phyloP scores from a whole-genome alignment of 805 yeast species.

The Metschnikowia noctiluminum region DNA sequence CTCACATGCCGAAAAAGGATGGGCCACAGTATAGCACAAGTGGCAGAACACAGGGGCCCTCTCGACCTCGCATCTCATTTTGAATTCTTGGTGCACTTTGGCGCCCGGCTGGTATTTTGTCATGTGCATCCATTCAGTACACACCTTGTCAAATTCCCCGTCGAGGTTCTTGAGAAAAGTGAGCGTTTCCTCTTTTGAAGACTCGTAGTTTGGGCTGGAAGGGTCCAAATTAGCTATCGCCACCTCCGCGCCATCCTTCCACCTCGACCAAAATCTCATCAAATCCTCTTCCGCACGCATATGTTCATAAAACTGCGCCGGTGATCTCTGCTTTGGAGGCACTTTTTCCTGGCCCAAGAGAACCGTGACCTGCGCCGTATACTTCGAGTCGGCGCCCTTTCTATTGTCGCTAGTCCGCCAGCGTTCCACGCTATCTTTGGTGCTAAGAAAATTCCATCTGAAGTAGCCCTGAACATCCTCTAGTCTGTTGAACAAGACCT shows the following conservation, averaged over 20 bases:
- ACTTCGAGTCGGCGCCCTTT: not conserved
- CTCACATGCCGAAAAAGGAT: not conserved
- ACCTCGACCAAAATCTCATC: not conserved
- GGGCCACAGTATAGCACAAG: conserved; percentile 3
- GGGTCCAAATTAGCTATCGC: not conserved
- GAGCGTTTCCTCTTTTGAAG: not conserved
- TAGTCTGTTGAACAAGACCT: not conserved
- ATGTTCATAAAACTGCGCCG: not conserved
- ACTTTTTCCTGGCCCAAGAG: conserved; percentile 1
- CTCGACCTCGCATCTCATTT: conserved; percentile 1
- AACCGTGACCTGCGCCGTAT: not conserved
- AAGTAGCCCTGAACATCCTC: conserved; percentile 4
- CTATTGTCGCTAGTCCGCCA: not conserved
- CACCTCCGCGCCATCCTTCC: not conserved
- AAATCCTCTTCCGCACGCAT: not conserved
- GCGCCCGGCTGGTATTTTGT: not conserved
- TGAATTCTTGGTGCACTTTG: not conserved
- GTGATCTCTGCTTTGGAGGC: not conserved
- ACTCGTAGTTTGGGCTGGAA: not conserved
- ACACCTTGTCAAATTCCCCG: not conserved
- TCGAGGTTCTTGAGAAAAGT: not conserved
- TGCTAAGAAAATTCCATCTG: conserved; percentile 3
- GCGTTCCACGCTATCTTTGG: not conserved
- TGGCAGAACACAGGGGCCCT: conserved; percentile 1
- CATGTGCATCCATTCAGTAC: not conserved